Base-by-base conservation (phyloP, 2,329 filamentous ascomycete species). In the Alternaria postmessia region DNA sequence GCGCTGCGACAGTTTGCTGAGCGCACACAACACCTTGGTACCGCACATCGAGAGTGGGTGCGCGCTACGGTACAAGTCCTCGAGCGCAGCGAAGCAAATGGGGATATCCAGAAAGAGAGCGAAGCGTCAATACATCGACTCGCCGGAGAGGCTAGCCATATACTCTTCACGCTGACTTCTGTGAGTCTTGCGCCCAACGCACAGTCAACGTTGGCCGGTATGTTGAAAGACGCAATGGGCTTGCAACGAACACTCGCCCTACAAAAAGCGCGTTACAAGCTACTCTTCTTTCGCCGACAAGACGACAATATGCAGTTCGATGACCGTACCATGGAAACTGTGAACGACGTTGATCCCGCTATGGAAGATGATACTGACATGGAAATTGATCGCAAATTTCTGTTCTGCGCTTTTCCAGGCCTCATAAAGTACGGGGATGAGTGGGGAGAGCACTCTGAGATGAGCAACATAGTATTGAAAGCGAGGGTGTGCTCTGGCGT, bases 321-420 rank as follows among this genome's bases (percentile, higher is more conserved):
- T 26, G 51, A 64, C 7, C 41, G 30, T 11, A 67, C 59, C 16
- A 78, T 78, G 75, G 75, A 78, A 42, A 57, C 68, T 12, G 64
- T 78, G 12, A 74, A 77, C 24, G 67, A 75, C 44, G 11, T 71
- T 3, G 68, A 73, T 38, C 52, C 58, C 12, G 48, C 46, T 7
- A 48, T 66, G 39, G 75, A 75, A 28, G 75, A 77, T 5, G 69
- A 68, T 7, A 54, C 56, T 3, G 63, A 69, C 44, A 53, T 61
- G 18, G 34, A 61, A 5, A 42, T 24, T 20, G 60, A 71, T 9
- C 66, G 61, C 12, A 57, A 18, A 7, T 69, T 77, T 24, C 30
- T 54, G 1, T 77, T 77, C 56, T 78, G 75, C 49, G 70, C 77
- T 1, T 78, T 76, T 39, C 75, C 75, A 1, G 70, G 69, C 20